Evolutionary conservation across 345 rosid species (phyloP).

Genomic region (Combretum micranthum): DNA sequence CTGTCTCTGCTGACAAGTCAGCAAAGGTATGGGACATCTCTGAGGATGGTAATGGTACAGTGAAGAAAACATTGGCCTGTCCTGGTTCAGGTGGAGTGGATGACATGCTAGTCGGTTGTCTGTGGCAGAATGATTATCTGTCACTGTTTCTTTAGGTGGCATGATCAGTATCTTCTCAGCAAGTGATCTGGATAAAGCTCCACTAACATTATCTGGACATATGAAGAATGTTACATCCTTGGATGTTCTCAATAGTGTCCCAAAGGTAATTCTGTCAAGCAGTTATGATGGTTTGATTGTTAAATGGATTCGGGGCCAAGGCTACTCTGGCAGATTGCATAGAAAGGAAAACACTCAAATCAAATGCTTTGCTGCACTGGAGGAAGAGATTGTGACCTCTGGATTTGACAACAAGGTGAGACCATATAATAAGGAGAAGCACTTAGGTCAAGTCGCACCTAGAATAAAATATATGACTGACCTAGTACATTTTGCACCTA

Average conservation of each 20-base stretch:
- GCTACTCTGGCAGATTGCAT: slow-evolving; percentile 67
- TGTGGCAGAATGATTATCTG: slow-evolving; percentile 85
- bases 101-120: slow-evolving; percentile 94
- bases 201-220: slow-evolving; percentile 70
- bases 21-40: slow-evolving; percentile 91
- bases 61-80: slow-evolving; percentile 60
- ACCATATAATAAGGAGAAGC: neutral
- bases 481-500: too few species aligned
- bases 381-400: slow-evolving; percentile 75
- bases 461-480: too few species aligned
- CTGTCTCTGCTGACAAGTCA: slow-evolving; percentile 95
- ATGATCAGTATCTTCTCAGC: slow-evolving; percentile 69
- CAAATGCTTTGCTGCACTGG: slow-evolving; percentile 77
- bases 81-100: slow-evolving; percentile 75
- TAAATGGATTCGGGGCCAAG: slow-evolving; percentile 85
- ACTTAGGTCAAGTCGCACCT: too few species aligned
- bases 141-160: slow-evolving; percentile 90
- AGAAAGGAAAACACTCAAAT: slow-evolving; percentile 76
- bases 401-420: slow-evolving; percentile 92
- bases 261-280: slow-evolving; percentile 58
- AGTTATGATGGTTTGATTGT: slow-evolving; percentile 90
- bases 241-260: slow-evolving; percentile 51
- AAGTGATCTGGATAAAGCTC: slow-evolving; percentile 66
- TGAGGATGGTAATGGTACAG: slow-evolving; percentile 58
- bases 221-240: slow-evolving; percentile 79